These are phyloP conservation scores for Globisporangium cederbergense DNA, from an alignment of 352 stramenopile genomes.

Conservation along the genomic window DNA sequence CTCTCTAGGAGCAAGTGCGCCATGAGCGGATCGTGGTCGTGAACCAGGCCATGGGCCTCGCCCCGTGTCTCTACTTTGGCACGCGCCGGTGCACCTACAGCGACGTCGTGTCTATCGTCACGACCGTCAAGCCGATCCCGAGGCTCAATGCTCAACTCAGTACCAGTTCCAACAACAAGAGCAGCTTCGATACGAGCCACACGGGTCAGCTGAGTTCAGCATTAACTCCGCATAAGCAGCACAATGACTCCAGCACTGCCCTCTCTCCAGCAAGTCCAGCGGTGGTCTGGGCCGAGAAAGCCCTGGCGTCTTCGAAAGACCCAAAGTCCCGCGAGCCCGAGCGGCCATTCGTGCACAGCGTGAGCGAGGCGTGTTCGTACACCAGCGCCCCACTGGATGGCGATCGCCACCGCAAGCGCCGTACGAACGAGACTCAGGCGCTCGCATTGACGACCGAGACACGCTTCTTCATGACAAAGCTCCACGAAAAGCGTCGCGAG, in stretches of 20 bases:
- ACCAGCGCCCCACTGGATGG: conserved; percentile 25
- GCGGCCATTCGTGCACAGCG: conserved; percentile 8
- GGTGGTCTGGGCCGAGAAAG: conserved; percentile 8
- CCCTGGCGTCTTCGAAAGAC: conserved; percentile 6
- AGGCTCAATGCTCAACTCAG: conserved; percentile 17
- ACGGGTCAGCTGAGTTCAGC: background rate
- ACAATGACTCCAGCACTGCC: background rate
- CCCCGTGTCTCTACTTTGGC: conserved; percentile 68
- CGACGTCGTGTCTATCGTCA: conserved; percentile 68
- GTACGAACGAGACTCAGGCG: conserved; percentile 22
- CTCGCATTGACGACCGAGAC: conserved; percentile 39
- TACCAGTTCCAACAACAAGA: conserved; percentile 1
- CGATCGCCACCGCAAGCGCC: conserved; percentile 17
- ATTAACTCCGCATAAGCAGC: background rate
- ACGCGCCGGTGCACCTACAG: conserved; percentile 70
- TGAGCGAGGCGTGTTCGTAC: conserved; percentile 4
- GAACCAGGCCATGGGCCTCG: conserved; percentile 45
- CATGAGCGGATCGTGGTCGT: conserved; percentile 58
- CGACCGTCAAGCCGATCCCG: conserved; percentile 35
- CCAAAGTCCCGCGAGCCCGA: conserved; percentile 18
- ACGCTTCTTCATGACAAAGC: conserved; percentile 40
- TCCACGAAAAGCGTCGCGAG: conserved; percentile 26
- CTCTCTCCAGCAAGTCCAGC: background rate
- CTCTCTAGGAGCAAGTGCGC: conserved; percentile 31
- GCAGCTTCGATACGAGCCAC: background rate